Base-by-base conservation (phyloP, 2,329 filamentous ascomycete genomes). In the Anisogramma anomala region DNA sequence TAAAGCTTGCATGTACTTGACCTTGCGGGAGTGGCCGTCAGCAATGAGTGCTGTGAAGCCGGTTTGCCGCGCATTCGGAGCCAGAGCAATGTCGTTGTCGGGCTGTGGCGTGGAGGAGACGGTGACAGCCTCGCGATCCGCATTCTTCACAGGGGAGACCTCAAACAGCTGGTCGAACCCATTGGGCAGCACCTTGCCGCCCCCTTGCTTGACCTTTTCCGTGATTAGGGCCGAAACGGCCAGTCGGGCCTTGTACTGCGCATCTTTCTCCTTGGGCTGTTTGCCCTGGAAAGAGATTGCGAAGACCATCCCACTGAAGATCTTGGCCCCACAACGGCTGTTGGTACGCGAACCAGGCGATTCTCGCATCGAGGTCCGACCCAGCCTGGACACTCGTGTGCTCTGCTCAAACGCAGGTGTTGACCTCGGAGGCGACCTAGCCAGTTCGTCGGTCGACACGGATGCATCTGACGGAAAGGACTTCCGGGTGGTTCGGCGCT, bases 1-100 rank as follows among this genome's bases (percentile, higher is more conserved):
- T 2, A 98, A 72, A 0, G 91, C 91, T 62, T 96, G 88, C 70
- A 96, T 84, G 58, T 91, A 95, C 57, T 96, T 98, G 36, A 79
- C 75, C 48, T 86, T 87, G 34, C 89, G 78, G 6, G 84, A 91
- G 57, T 94, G 83, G 4, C 77, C 74, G 54, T 96, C 85, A 0
- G 88, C 82, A 45, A 98, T 84, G 11, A 96, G 65, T 3, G 86
- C 88, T 0, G 84, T 78, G 55, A 98, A 96, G 0, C 84, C 81
- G 1, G 79, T 65, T 2, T 70, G 62, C 26, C 64, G 54, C 17
- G 72, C 72, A 17, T 65, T 58, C 9, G 65, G 49, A 2, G 65
- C 75, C 1, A 93, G 67, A 1, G 58, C 64, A 14, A 91, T 61
- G 3, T 59, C 53, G 1, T 47, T 42, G 14, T 56, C 49, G 11